These are phyloP conservation scores for Diplocarpon mali DNA, from an alignment of 2,329 filamentous ascomycete genomes.

Conservation along the genomic window DNA sequence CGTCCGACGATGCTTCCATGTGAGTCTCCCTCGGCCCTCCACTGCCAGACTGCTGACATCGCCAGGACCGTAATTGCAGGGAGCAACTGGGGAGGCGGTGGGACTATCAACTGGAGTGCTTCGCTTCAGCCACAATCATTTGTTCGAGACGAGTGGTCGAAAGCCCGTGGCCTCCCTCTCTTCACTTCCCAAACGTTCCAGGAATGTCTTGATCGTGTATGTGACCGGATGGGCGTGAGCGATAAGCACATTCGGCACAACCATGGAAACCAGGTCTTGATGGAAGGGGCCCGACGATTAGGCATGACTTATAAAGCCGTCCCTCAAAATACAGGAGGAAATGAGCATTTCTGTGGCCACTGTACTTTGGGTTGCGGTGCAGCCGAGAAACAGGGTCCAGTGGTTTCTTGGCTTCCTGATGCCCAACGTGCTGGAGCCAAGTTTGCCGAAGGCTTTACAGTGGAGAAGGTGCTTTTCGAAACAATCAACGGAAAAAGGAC, in stretches of 20 bases:
- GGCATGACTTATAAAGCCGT: conserved; percentile 58
- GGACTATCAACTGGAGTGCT: conserved; percentile 77
- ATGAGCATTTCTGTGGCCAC: conserved; percentile 59
- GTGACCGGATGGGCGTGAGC: conserved; percentile 62
- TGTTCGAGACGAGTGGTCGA: conserved; percentile 12
- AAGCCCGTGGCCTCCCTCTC: conserved; percentile 48
- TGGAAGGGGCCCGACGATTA: conserved; percentile 61
- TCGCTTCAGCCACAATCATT: conserved; percentile 47
- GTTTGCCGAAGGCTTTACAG: conserved; percentile 75
- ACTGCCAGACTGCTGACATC: not conserved
- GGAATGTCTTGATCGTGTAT: conserved; percentile 63
- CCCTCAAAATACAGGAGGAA: conserved; percentile 66
- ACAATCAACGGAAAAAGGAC: conserved; percentile 34
- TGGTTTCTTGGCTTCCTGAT: conserved; percentile 64
- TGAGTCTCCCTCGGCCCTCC: conserved; percentile 14
- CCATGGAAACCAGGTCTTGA: conserved; percentile 52
- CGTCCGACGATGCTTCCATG: conserved; percentile 46
- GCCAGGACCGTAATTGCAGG: conserved; percentile 47
- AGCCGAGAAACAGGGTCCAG: conserved; percentile 66
- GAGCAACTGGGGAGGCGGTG: conserved; percentile 72
- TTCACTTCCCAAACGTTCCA: conserved; percentile 65
- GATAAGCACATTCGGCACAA: conserved; percentile 58
- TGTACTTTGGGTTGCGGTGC: conserved; percentile 49
- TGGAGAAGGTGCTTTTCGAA: conserved; percentile 58
- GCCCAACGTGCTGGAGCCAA: conserved; percentile 62